A percentile compares a stretch with the other conserved stretches of the same genome.
Conservation (phyloP, 2,329 filamentous ascomycete genomes). For the Drechslerella coelobrocha region DNA sequence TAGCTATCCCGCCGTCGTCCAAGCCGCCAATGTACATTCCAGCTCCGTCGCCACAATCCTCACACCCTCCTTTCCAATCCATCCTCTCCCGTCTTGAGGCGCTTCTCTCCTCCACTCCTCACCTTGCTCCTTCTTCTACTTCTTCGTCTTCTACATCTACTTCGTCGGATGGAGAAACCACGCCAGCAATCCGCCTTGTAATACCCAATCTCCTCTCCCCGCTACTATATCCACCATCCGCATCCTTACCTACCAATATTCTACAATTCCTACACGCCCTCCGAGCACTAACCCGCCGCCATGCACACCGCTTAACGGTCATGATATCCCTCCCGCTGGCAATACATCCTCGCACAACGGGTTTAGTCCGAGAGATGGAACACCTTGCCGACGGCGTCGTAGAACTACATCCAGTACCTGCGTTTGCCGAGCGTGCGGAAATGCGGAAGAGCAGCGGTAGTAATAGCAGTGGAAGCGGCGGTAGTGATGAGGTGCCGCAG, state of each 20-base stretch:
- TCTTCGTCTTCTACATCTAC: too few relatives aligned
- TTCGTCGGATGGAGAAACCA: slow-evolving; percentile 57
- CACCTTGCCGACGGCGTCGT: slow-evolving; percentile 82
- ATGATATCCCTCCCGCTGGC: slow-evolving; percentile 80
- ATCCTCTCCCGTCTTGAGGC: slow-evolving; percentile 69
- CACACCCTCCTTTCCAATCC: slow-evolving; percentile 64
- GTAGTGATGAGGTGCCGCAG: slow-evolving; percentile 71
- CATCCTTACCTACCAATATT: slow-evolving; percentile 73
- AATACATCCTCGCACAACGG: slow-evolving; percentile 76
- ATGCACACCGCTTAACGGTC: slow-evolving; percentile 70
- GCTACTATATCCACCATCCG: slow-evolving; percentile 75
- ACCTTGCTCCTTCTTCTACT: too few relatives aligned
- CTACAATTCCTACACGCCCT: slow-evolving; percentile 82
- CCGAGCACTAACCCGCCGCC: slow-evolving; percentile 73
- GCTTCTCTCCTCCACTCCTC: slow-evolving; percentile 66
- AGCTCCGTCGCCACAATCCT: slow-evolving; percentile 55
- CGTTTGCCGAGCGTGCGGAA: slow-evolving; percentile 65
- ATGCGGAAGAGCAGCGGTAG: slow-evolving; percentile 58
- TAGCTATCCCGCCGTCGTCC: slow-evolving; percentile 65
- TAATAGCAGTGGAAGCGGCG: background rate
- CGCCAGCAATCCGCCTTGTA: slow-evolving; percentile 77
- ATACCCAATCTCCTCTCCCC: slow-evolving; percentile 87
- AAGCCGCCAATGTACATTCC: slow-evolving; percentile 64
- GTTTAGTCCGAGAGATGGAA: slow-evolving; percentile 85
- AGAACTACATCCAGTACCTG: slow-evolving; percentile 74